A percentile compares a stretch with the other conserved stretches of the same genome.
These are phyloP conservation scores for Nannizziopsis barbatae DNA, from an alignment of 2,329 filamentous ascomycete genomes.

Conservation along the genomic window DNA sequence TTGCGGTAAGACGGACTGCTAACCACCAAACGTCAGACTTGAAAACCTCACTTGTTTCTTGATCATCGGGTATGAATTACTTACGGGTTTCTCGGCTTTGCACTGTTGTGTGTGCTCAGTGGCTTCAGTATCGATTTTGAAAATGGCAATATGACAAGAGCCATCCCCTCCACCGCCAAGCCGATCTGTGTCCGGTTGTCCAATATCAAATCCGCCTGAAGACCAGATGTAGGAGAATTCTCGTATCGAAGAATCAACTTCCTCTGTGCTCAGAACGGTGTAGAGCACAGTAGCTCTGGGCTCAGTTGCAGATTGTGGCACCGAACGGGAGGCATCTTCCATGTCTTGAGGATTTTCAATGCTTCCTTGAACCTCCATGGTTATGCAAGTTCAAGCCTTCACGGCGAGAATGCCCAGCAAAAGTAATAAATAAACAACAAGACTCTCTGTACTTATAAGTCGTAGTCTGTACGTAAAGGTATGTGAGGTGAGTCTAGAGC, in stretches of 20 bases:
- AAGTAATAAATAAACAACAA: background rate
- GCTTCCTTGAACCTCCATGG: background rate
- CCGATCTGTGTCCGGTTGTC: constrained; percentile 4
- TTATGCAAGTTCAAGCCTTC: background rate
- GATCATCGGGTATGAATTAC: background rate
- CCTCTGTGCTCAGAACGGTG: constrained; percentile 7
- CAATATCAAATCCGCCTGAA: constrained; percentile 9
- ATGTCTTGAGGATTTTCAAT: background rate
- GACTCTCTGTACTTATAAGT: background rate
- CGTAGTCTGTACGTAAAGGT: background rate
- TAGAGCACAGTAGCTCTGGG: constrained; percentile 6
- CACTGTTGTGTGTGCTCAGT: background rate
- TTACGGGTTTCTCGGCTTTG: background rate
- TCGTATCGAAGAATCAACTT: constrained; percentile 9
- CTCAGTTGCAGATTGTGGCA: background rate
- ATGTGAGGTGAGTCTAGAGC: background rate
- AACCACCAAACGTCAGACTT: background rate
- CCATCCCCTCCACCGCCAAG: constrained; percentile 5
- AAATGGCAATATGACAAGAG: constrained; percentile 9
- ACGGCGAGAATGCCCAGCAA: background rate
- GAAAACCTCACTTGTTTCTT: background rate
- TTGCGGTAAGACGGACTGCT: background rate
- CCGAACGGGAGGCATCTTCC: background rate
- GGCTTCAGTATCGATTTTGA: constrained; percentile 8
- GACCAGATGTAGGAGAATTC: constrained; percentile 14